These are phyloP conservation scores for Avena eriantha DNA, from an alignment of 176 grass and related monocot genomes.

Conservation along the genomic window DNA sequence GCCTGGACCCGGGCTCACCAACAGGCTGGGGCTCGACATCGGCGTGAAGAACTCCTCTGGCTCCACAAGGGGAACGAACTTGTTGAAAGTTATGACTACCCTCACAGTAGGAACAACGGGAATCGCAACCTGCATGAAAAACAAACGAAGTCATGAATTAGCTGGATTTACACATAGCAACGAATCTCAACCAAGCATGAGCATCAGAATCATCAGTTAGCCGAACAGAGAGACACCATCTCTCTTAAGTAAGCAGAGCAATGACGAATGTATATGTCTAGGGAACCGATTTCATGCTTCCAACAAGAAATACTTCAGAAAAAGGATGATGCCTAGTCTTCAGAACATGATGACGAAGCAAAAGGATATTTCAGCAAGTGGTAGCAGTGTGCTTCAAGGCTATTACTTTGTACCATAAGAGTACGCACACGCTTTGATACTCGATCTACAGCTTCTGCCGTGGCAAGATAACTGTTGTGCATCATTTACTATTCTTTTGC, in stretches of 20 bases:
- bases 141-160: neutral
- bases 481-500: neutral
- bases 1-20: constrained; percentile 64
- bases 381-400: neutral
- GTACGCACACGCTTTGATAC: too few relatives aligned
- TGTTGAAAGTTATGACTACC: constrained; percentile 89
- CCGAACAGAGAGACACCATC: neutral
- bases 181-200: constrained; percentile 5
- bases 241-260: neutral
- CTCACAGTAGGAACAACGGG: constrained; percentile 92
- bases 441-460: neutral
- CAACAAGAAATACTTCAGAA: neutral
- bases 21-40: constrained; percentile 90
- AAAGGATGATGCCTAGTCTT: constrained; percentile 3
- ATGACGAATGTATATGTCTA: neutral
- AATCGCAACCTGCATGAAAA: constrained; percentile 76
- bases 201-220: neutral
- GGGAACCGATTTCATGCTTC: neutral
- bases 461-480: neutral
- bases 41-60: constrained; percentile 98
- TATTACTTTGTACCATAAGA: neutral
- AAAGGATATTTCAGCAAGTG: constrained; percentile 8
- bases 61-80: constrained; percentile 79
- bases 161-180: neutral
- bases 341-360: constrained; percentile 28